These are phyloP conservation scores for Wickerhamiella occidentalis DNA, from an alignment of 805 yeast species.

Conservation along the genomic window DNA sequence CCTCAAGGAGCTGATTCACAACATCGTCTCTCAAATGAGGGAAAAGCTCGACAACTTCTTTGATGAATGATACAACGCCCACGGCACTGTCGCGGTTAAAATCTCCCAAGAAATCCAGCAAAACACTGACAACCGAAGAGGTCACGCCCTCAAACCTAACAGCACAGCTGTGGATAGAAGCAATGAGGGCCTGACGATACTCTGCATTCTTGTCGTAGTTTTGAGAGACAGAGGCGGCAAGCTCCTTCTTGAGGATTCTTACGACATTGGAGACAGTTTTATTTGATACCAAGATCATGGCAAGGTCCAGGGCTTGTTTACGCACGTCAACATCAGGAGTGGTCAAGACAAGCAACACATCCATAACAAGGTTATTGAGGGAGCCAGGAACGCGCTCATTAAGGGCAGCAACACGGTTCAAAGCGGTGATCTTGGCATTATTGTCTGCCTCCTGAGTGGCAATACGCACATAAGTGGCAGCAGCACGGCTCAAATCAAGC, in stretches of 20 bases:
- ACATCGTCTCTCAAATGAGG: slow-evolving; percentile 63
- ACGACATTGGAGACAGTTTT: slow-evolving; percentile 92
- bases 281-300: slow-evolving; percentile 66
- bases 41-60: slow-evolving; percentile 86
- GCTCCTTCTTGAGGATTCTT: slow-evolving; percentile 81
- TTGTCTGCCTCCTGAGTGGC: slow-evolving; percentile 91
- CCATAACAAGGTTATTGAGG: slow-evolving; percentile 71
- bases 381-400: slow-evolving; percentile 67
- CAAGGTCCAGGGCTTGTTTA: slow-evolving; percentile 69
- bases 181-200: slow-evolving; percentile 78
- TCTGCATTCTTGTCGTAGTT: slow-evolving; percentile 65
- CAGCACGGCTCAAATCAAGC: slow-evolving; percentile 61
- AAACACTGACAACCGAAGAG: slow-evolving; percentile 73
- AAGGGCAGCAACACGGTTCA: slow-evolving; percentile 71
- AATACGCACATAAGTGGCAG: slow-evolving; percentile 71
- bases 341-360: slow-evolving; percentile 72
- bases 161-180: slow-evolving; percentile 82
- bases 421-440: slow-evolving; percentile 83
- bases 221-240: slow-evolving; percentile 54
- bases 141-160: slow-evolving; percentile 84
- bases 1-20: slow-evolving; percentile 45
- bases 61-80: slow-evolving; percentile 82
- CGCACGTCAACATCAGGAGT: slow-evolving; percentile 88
- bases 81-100: slow-evolving; percentile 74
- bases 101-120: slow-evolving; percentile 73